Percentiles rank a stretch among this genome's conserved stretches.
Conservation (phyloP, 2,329 filamentous ascomycete species). For the Penicillium glabrum region DNA sequence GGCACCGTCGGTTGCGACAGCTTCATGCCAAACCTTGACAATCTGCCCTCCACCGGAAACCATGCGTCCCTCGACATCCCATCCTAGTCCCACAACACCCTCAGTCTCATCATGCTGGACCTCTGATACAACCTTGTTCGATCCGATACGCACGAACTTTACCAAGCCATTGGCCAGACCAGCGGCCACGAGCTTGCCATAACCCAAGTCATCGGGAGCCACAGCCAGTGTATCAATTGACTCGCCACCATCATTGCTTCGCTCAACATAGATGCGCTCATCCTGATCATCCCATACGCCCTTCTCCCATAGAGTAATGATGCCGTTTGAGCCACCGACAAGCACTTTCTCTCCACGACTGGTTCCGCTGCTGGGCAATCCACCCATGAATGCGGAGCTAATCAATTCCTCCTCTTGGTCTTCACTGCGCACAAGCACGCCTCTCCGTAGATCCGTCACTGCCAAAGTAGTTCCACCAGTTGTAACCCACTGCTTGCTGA, state of each 20-base stretch:
- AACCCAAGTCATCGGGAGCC: constrained; percentile 68
- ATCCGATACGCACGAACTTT: constrained; percentile 71
- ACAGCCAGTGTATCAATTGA: constrained; percentile 76
- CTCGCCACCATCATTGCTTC: constrained; percentile 64
- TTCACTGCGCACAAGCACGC: constrained; percentile 84
- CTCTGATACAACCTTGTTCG: constrained; percentile 68
- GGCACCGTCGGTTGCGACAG: constrained; percentile 54
- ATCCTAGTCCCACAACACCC: constrained; percentile 75
- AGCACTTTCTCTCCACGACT: constrained; percentile 74
- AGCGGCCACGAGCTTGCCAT: constrained; percentile 66
- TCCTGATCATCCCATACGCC: constrained; percentile 95
- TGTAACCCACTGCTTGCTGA: constrained; percentile 91
- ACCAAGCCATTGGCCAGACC: constrained; percentile 80
- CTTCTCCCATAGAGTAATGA: constrained; percentile 90
- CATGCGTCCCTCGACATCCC: constrained; percentile 82
- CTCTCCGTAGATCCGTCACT: constrained; percentile 82
- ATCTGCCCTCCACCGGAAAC: constrained; percentile 84
- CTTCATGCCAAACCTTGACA: constrained; percentile 87
- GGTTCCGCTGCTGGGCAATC: constrained; percentile 64
- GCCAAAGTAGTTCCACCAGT: constrained; percentile 90
- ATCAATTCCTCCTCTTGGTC: constrained; percentile 93
- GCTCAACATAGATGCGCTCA: constrained; percentile 77
- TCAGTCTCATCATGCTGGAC: constrained; percentile 82
- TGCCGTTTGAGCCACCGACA: constrained; percentile 75
- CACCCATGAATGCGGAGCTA: constrained; percentile 75